Evolutionary conservation across 352 stramenopile species (phyloP), one percentile per base, ranked within the genome.

Genomic region (Phytopythium cucurbitacearum): DNA sequence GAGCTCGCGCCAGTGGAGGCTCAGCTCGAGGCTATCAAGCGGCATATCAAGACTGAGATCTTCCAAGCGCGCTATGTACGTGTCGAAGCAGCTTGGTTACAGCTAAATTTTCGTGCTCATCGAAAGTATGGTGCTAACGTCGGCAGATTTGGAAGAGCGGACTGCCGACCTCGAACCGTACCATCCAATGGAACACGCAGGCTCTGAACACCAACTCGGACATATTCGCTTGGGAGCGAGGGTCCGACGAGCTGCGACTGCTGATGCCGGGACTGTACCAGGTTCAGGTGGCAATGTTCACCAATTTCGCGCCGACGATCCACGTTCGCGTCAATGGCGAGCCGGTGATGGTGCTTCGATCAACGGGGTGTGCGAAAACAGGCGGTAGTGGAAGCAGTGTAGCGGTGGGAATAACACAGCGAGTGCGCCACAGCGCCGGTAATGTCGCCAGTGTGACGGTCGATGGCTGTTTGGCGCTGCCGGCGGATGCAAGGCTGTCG

Each of bases 81-180:
- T 28, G 21, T 74, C 34, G 6, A 8, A 4, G 28, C 36, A 5
- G 3, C 8, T 15, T 36, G 35, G 0, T 43, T 21, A 7, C 2
- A 13, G 10, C 12, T 4, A 15, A 5, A 21, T 15, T 40, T 34
- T n/a, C 0, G 15, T 7, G 28, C 15, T 54, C 9, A 28, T 45
- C 8, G 33, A 12, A n/a, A 11, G 34, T 32, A 1, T 37, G 12
- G 16, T 10, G 7, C n/a, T 46, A 34, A 36, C 35, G 0, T n/a
- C 37, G n/a, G 37, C 15, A 91, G 80, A 85, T 91, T 41, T 91
- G 80, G 80, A 91, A 91, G 53, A 53, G 74, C 48, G 78, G 76
- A 0, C 53, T 64, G 1, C 74, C 76, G 1, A 89, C 54, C 37
- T 8, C 50, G 3, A 73, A 70, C 49, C 78, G 86, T 50, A 87